phyloP scores from a whole-genome alignment of 2,329 filamentous ascomycete species.

The Dothistroma pini region DNA sequence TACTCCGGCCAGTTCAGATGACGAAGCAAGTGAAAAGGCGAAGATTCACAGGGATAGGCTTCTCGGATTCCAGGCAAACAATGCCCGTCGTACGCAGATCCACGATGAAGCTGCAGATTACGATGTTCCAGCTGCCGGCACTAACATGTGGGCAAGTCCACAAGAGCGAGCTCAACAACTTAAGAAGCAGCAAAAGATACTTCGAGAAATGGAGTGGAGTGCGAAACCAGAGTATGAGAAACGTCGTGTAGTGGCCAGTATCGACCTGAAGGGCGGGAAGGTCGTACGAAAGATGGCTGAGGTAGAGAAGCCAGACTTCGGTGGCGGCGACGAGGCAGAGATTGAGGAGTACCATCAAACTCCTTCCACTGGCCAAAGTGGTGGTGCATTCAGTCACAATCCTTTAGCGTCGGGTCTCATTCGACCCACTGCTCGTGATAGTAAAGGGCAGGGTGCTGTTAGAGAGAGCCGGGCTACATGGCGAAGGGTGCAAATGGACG shows the following conservation, averaged over 20 bases:
- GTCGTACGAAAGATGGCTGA: constrained; percentile 68
- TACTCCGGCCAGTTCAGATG: constrained; percentile 32
- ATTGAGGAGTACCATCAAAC: constrained; percentile 22
- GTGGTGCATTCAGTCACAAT: constrained; percentile 66
- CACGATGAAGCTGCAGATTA: constrained; percentile 80
- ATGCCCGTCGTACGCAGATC: constrained; percentile 77
- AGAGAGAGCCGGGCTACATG: constrained; percentile 41
- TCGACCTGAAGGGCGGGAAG: constrained; percentile 74
- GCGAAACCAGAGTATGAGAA: constrained; percentile 85
- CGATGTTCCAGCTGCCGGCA: constrained; percentile 57
- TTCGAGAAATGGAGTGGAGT: constrained; percentile 84
- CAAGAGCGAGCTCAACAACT: constrained; percentile 78
- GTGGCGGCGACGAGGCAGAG: constrained; percentile 44
- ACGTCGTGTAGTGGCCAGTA: constrained; percentile 75
- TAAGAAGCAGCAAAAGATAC: constrained; percentile 77
- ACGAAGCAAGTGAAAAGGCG: constrained; percentile 63
- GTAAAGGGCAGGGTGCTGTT: constrained; percentile 44
- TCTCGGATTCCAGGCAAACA: constrained; percentile 78
- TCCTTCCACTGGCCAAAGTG: constrained; percentile 37
- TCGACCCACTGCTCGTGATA: constrained; percentile 55
- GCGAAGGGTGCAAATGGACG: constrained; percentile 52
- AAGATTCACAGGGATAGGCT: constrained; percentile 77
- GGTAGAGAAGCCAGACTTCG: constrained; percentile 54
- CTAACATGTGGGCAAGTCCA: constrained; percentile 79
- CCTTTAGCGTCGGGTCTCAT: constrained; percentile 64